These are phyloP conservation scores for Rosellinia necatrix DNA, from an alignment of 2,329 filamentous ascomycete species.

Conservation along the genomic window DNA sequence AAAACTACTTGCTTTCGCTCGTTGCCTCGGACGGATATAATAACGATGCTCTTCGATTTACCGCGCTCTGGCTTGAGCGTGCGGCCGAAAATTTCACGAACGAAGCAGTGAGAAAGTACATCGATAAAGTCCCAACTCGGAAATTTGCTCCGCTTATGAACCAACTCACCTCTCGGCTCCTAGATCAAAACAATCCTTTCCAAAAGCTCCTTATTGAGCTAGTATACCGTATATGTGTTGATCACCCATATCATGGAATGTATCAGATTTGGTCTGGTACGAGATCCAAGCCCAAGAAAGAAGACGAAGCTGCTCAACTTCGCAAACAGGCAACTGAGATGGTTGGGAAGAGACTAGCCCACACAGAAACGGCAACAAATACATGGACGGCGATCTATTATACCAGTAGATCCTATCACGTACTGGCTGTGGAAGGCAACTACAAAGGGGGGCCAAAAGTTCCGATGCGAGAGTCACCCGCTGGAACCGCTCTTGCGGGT, in stretches of 20 bases:
- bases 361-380: conserved; percentile 52
- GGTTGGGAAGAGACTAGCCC: conserved; percentile 66
- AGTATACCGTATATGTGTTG: conserved; percentile 81
- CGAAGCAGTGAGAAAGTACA: conserved; percentile 70
- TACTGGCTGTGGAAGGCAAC: conserved; percentile 68
- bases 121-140: conserved; percentile 78
- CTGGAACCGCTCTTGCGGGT: conserved; percentile 66
- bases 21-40: conserved; percentile 86
- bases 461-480: conserved; percentile 61
- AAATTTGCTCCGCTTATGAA: conserved; percentile 96
- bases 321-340: conserved; percentile 74
- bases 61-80: conserved; percentile 90
- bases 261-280: conserved; percentile 91
- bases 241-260: conserved; percentile 97
- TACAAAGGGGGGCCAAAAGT: conserved; percentile 72
- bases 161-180: conserved; percentile 89
- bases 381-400: conserved; percentile 76
- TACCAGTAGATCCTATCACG: conserved; percentile 70
- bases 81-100: conserved; percentile 79
- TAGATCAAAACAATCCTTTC: conserved; percentile 71
- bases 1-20: conserved; percentile 89
- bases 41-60: conserved; percentile 88
- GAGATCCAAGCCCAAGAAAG: conserved; percentile 68
- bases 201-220: conserved; percentile 75
- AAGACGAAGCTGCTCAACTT: conserved; percentile 75